A percentile compares a stretch with the other conserved stretches of the same genome.
These are phyloP conservation scores for Apiospora kogelbergensis DNA, from an alignment of 2,329 filamentous ascomycete species.

Conservation along the genomic window DNA sequence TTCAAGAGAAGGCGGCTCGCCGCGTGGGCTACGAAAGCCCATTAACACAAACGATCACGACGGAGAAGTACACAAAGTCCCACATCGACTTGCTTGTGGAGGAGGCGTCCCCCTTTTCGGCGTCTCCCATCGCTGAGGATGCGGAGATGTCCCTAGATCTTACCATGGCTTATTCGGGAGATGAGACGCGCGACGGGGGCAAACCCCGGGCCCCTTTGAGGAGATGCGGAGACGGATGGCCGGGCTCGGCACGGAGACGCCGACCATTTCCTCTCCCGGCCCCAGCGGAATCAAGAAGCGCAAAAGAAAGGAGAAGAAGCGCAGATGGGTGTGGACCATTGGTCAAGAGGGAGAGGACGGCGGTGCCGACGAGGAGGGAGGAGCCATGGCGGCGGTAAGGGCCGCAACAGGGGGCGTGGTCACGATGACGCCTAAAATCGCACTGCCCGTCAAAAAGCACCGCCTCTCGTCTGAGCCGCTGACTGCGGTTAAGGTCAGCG, in stretches of 20 bases:
- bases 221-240: conserved; percentile 61
- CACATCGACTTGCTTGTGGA: conserved; percentile 64
- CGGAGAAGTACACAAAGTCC: conserved; percentile 60
- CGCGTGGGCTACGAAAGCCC: conserved; percentile 64
- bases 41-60: conserved; percentile 63
- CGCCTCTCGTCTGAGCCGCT: neutral
- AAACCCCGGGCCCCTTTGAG: conserved; percentile 63
- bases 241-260: conserved; percentile 42
- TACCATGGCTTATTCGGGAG: conserved; percentile 50
- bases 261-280: conserved; percentile 36
- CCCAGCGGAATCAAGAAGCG: conserved; percentile 51
- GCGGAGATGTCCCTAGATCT: conserved; percentile 47
- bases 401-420: conserved; percentile 22
- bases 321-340: conserved; percentile 67
- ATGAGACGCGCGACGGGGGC: conserved; percentile 59
- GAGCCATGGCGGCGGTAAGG: conserved; percentile 41
- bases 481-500: conserved; percentile 30
- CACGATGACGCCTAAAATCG: conserved; percentile 2
- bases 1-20: conserved; percentile 54
- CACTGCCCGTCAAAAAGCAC: conserved; percentile 13
- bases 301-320: conserved; percentile 58
- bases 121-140: conserved; percentile 34
- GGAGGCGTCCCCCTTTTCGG: conserved; percentile 52
- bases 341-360: conserved; percentile 46
- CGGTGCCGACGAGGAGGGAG: conserved; percentile 33